These are phyloP conservation scores for Zygoascus ofunaensis DNA, from an alignment of 805 yeast species.

Conservation along the genomic window DNA sequence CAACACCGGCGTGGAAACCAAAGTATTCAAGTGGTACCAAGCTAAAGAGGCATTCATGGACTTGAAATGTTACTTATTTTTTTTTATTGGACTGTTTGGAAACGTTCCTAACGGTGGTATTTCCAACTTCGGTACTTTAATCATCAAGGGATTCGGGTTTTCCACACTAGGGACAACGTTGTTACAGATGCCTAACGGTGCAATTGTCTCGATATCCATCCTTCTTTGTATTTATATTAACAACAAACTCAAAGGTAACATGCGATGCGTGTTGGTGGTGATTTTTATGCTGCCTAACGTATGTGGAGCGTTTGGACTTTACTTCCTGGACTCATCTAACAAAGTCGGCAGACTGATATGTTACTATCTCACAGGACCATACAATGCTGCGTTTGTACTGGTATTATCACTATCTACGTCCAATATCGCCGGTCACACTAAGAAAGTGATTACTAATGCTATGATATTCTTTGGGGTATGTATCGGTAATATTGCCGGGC, in stretches of 20 bases:
- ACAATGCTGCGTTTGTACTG: slow-evolving; percentile 10
- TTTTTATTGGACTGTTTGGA: slow-evolving; percentile 32
- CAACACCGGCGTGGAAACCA: slow-evolving; percentile 52
- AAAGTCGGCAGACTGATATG: slow-evolving; percentile 33
- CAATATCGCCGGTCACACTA: slow-evolving; percentile 50
- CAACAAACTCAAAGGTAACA: slow-evolving; percentile 6
- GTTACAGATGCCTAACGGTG: slow-evolving; percentile 41
- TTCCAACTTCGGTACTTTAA: slow-evolving; percentile 39
- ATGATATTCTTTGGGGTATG: slow-evolving; percentile 41
- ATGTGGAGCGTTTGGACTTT: slow-evolving; percentile 33
- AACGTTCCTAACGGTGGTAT: slow-evolving; percentile 49
- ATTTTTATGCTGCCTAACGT: slow-evolving; percentile 24
- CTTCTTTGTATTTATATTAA: slow-evolving; percentile 15
- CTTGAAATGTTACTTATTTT: slow-evolving; percentile 35
- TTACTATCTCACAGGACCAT: slow-evolving; percentile 28
- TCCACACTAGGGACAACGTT: slow-evolving; percentile 35
- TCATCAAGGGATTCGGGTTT: slow-evolving; percentile 38
- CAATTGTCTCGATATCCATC: slow-evolving; percentile 29
- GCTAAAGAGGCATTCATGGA: slow-evolving; percentile 44
- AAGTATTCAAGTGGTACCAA: slow-evolving; percentile 46
- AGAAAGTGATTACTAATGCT: slow-evolving; percentile 41
- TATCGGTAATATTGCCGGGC: slow-evolving; percentile 45
- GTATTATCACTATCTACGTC: slow-evolving; percentile 29
- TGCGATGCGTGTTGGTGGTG: slow-evolving; percentile 26
- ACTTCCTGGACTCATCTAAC: slow-evolving; percentile 32